Conservation (phyloP, 2,329 filamentous ascomycete genomes). For the Phaeosphaeriaceae sp. region DNA sequence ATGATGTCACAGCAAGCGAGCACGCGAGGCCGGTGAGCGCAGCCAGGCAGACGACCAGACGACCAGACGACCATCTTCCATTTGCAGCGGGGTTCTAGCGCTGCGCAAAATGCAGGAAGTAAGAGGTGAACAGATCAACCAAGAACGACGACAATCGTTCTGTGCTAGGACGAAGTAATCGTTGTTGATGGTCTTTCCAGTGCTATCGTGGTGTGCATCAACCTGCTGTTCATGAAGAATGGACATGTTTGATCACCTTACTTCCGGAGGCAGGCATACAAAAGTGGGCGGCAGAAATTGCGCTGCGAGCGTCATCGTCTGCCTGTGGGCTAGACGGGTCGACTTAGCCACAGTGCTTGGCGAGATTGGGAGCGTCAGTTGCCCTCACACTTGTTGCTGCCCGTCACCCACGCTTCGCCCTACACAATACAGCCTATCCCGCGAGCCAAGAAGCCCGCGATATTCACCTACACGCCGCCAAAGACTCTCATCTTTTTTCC, state of each 20-base stretch:
- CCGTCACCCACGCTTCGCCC: background rate
- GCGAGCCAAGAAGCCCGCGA: background rate
- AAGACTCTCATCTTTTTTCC: background rate
- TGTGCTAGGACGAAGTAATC: no score
- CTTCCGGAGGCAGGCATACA: background rate
- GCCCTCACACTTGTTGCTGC: background rate
- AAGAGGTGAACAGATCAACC: no score
- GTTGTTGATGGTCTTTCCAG: no score
- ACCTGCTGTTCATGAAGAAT: no score
- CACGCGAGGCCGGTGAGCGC: background rate
- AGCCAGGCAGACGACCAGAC: no score
- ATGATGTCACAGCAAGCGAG: constrained; percentile 17
- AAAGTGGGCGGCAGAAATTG: constrained; percentile 1
- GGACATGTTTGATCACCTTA: no score
- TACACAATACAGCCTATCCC: background rate
- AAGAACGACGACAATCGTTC: no score
- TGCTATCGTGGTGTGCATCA: no score
- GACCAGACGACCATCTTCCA: background rate
- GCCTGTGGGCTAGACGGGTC: background rate
- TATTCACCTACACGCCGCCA: background rate
- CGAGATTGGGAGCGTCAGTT: background rate
- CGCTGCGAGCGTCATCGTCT: constrained; percentile 1
- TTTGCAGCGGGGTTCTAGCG: background rate
- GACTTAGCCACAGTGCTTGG: constrained; percentile 1
- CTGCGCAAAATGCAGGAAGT: no score